Evolutionary conservation across 2,329 filamentous ascomycete genomes (phyloP), one percentile per base, ranked within the genome.

Genomic region (Curvularia sp.): DNA sequence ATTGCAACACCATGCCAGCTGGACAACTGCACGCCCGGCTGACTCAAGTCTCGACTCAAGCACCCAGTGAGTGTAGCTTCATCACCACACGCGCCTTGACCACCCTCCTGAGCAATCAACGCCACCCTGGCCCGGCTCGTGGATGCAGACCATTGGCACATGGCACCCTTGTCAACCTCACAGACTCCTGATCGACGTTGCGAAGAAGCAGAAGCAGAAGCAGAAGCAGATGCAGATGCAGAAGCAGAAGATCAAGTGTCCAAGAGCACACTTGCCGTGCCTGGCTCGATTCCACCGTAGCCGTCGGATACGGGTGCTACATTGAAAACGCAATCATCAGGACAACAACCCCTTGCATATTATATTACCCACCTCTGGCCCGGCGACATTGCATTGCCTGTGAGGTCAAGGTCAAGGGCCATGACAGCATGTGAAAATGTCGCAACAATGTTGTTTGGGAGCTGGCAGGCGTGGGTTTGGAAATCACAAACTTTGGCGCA

Each of bases 161-260:
- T 77, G 75, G 74, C 74, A 76, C 72, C 74, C 73, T 55, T 50
- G 73, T 65, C 65, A 46, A 10, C 48, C 54, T 52, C 63, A 67
- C 57, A 63, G 51, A 42, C 65, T 58, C 55, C 57, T 57, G 62
- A 59, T 61, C 19, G 50, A 59, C 32, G 49, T 43, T 47, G 53
- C 57, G 47, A n/a, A 55, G 49, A 52, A 59, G 50, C 53, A 46
- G 28, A 62, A 52, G 53, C 62, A 54, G 51, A 55, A 60, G 49
- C 53, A 42, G 34, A 63, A 49, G n/a, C n/a, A n/a, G n/a, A n/a
- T n/a, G n/a, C n/a, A n/a, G n/a, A n/a, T n/a, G 54, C 63, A 54
- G 43, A 41, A 53, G 49, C 53, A 60, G 48, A 53, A 45, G 34
- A 63, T 46, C 52, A 62, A 54, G 49, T 42, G 6, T n/a, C 38